phyloP scores from a whole-genome alignment of 805 yeast genomes.

The Tetrapisispora phaffii region DNA sequence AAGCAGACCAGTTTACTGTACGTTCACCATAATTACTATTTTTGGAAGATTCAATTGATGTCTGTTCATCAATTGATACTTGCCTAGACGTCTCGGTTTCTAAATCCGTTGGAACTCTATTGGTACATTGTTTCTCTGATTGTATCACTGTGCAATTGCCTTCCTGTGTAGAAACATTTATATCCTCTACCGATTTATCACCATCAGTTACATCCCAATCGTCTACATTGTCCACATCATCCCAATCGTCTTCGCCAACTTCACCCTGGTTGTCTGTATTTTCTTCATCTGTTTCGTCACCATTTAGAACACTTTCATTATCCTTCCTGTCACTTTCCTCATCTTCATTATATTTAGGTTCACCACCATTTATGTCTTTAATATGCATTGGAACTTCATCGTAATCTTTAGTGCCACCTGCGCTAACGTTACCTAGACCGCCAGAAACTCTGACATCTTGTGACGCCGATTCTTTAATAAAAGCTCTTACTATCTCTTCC shows the following conservation, averaged over 20 bases:
- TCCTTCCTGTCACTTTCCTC: neutral
- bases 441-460: neutral
- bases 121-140: no score
- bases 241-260: neutral
- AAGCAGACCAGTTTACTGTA: neutral
- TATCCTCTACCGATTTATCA: no score
- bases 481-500: neutral
- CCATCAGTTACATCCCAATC: no score
- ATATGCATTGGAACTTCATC: no score
- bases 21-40: neutral
- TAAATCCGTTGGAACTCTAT: no score
- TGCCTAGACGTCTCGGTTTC: no score
- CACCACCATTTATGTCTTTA: neutral
- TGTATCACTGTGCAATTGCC: no score
- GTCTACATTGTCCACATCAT: neutral
- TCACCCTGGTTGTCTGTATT: neutral
- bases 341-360: neutral
- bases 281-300: neutral
- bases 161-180: no score
- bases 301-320: neutral
- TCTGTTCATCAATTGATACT: no score
- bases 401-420: no score
- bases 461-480: neutral
- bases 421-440: neutral
- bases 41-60: neutral